Conservation (phyloP, 1,284 basidiomycete genomes). For the Cryptococcus maquisensis region DNA sequence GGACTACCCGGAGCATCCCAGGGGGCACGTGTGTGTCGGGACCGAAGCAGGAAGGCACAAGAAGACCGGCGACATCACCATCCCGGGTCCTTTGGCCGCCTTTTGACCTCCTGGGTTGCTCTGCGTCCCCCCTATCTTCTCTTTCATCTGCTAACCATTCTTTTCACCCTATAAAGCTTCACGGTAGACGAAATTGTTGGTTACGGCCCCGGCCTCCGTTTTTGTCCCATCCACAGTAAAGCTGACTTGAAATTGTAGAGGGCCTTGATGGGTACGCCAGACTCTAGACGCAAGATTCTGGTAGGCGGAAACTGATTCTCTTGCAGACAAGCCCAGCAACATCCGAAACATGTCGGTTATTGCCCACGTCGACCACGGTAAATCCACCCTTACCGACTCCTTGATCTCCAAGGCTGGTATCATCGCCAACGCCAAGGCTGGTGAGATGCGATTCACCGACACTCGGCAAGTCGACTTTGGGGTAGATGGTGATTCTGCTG, state of each 20-base stretch:
- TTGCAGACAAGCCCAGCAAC: conserved; percentile 41
- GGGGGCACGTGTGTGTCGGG: neutral
- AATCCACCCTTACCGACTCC: conserved; percentile 98
- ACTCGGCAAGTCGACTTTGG: conserved; percentile 53
- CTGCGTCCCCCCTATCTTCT: neutral
- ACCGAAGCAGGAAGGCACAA: neutral
- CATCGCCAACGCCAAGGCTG: conserved; percentile 91
- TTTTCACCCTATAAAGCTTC: conserved; percentile 40
- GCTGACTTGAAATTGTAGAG: conserved; percentile 45
- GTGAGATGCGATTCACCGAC: conserved; percentile 97
- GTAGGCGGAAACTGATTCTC: neutral
- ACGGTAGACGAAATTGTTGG: conserved; percentile 65
- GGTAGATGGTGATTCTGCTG: too few species aligned
- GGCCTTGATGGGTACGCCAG: conserved; percentile 63
- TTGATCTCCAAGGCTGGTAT: conserved; percentile 99
- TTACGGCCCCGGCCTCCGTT: too few species aligned
- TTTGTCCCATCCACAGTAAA: too few species aligned
- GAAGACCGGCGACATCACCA: neutral
- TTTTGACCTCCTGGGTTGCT: neutral
- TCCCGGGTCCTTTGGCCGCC: neutral
- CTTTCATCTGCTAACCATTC: neutral
- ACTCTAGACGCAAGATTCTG: neutral
- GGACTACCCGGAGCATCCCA: neutral
- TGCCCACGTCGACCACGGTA: conserved; percentile 99
- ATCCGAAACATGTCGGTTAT: conserved; percentile 95